Evolutionary conservation across 179 eudicot species (phyloP).

Genomic region (Spergularia azorica): DNA sequence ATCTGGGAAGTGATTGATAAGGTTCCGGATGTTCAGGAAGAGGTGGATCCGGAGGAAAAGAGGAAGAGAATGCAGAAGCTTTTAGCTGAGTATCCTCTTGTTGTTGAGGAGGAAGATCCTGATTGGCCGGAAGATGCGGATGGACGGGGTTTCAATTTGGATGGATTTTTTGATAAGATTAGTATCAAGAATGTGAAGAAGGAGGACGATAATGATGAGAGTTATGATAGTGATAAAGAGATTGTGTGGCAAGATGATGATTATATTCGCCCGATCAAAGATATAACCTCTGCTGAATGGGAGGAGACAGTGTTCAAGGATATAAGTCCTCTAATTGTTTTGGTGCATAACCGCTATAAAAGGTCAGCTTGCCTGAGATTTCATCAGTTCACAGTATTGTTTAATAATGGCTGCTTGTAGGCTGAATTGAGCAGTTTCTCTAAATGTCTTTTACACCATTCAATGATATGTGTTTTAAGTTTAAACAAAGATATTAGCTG

Average conservation of each 20-base stretch:
- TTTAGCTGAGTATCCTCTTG: conserved; percentile 86
- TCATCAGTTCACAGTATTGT: neutral
- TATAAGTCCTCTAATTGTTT: conserved; percentile 82
- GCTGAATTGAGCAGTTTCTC: neutral
- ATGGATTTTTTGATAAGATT: conserved; percentile 84
- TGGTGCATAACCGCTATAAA: conserved; percentile 92
- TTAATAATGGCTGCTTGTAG: neutral
- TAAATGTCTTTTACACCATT: neutral
- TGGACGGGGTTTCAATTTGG: conserved; percentile 83
- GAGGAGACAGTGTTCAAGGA: conserved; percentile 90
- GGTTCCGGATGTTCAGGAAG: conserved; percentile 62
- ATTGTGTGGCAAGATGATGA: conserved; percentile 93
- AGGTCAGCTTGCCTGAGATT: conserved; percentile 46
- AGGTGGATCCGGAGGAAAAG: conserved; percentile 66
- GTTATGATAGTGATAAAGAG: conserved; percentile 76
- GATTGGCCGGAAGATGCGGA: conserved; percentile 99
- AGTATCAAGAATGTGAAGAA: conserved; percentile 80
- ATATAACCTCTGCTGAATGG: conserved; percentile 75
- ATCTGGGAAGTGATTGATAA: conserved; percentile 65
- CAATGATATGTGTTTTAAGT: neutral
- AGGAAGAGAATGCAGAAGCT: conserved; percentile 75
- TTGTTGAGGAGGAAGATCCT: conserved; percentile 98
- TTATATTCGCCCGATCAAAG: conserved; percentile 91
- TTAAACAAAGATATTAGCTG: neutral
- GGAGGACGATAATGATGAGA: conserved; percentile 60